Base-by-base conservation (phyloP, 192 early-diverging fungal genomes). In the Spizellomyces punctatus region DNA sequence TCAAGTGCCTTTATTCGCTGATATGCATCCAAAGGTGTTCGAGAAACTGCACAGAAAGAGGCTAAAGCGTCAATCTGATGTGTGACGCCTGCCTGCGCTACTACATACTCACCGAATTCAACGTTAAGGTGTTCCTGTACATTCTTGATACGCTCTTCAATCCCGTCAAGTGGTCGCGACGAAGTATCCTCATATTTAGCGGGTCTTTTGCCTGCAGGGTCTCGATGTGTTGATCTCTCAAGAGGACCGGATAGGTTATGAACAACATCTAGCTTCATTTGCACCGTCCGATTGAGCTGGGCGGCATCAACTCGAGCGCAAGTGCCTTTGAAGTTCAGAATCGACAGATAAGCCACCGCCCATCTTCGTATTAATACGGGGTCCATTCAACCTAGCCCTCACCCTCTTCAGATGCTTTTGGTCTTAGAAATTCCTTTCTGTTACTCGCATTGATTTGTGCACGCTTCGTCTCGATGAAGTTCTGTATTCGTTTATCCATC, bases 301-400 rank as follows among this genome's bases (percentile, higher is more conserved):
- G 83, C 82, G 5, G 91, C 89, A 68, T 94, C 91, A 8, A 83
- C 85, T 46, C 93, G 83, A 19, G 93, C 90, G 64, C 93, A 92
- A 0, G 79, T 72, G 4, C 50, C 50, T 54, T 12, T 12, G 0
- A 12, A 54, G 12, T 54, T 36, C 27, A 3, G 50, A 54, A 54
- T 19, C 50, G 17, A n/a, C 4, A 54, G 50, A 54, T 54, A 54
- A 19, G 12, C 50, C 1, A 54, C n/a, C n/a, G n/a, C n/a, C n/a
- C n/a, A 54, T 45, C 52, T 52, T 54, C 6, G 36, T 48, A 36
- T 36, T 36, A 3, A 36, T 36, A 36, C 27, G 21, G 46, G 17
- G 17, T 5, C n/a, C 0, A 69, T 69, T 10, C 46, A 41, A 69
- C 0, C 50, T 19, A 54, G 17, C 50, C 50, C 4, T 54, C 50